Evolutionary conservation across 805 yeast species (phyloP), one percentile per base, ranked within the genome.

Genomic region (Wickerhamomyces subpelliculosus): DNA sequence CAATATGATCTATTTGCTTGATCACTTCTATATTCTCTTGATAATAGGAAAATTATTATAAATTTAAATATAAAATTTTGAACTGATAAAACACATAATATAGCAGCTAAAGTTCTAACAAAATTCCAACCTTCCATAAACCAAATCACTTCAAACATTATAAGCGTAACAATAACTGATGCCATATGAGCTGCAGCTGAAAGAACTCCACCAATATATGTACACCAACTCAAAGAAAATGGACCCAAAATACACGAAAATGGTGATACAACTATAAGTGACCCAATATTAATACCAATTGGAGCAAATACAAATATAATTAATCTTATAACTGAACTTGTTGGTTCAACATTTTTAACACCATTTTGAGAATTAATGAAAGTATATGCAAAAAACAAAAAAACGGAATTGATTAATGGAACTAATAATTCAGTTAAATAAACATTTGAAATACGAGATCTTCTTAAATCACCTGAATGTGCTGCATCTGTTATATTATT

Each of bases 281-380:
- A 55, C 19, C 14, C 70, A 35, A 4, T 32, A 45, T 68, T 65
- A 2, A 72, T 42, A 1, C 67, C 20, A 14, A 78, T 58, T 1
- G 89, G 87, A 1, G 67, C 46, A 26, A 72, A 36, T 0, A 72
- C 62, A 4, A 80, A 58, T 13, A 87, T 60, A 3, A 71, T 53
- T 23, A 90, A 58, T 40, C 97, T 68, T 11, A 82, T 45, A 0
- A 84, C 52, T 0, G 90, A 73, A 55, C 80, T 75, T 8, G 76
- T 70, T 3, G 72, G 66, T 40, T 60, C 45, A n/a, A 73, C 62
- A 37, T 60, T 49, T 34, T 49, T 44, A 1, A 87, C 95, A 23
- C 96, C 96, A 25, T 80, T 85, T 64, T 87, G 96, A 1, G 96
- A 70, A 60, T 88, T 89, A 51, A 84, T 80, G 52, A 84, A 90